Base-by-base conservation (phyloP, 1,284 basidiomycete species). In the Ceratobasidium sp. region DNA sequence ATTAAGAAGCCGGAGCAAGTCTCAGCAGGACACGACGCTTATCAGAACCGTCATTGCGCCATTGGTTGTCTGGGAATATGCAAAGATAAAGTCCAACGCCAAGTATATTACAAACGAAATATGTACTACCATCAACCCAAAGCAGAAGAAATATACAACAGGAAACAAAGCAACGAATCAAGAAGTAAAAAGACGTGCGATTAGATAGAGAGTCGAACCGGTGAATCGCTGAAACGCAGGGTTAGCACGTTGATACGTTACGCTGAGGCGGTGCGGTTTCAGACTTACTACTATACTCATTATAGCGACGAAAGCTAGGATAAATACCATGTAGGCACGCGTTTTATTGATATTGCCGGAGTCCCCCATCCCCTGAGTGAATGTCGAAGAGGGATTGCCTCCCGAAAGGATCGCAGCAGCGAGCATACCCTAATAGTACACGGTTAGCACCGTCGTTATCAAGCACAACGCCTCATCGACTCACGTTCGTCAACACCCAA, bases 401-500 rank as follows among this genome's bases (percentile, higher is more conserved):
- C 91, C 91, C 7, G 91, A 89, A 29, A 98, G 83, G 73, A 98
- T 95, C 11, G 85, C 85, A 29, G 90, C 86, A 45, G 95, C 83
- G n/a, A 96, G 85, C 54, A 95, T 78, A 1, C 91, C 92, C 93
- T 95, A 75, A 6, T 59, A n/a, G 24, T 22, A 22, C 27, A 22
- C 63, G 9, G 24, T 27, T 14, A 67, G 36, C 36, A 41, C 36
- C 6, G 36, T 41, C 36, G 36, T 41, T 41, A 45, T n/a, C 17
- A 62, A 9, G 45, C 8, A 22, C 33, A 51, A 31, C 75, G 64
- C 59, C 57, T 48, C 33, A 50, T 19, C 15, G 36, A 82, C 90
- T 78, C 78, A 93, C 93, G 81, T 97, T 96, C 31, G 93, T 91
- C 73, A 97, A 81, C 1, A 94, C 90, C 91, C 96, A 97, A 2